These are phyloP conservation scores for Alternaria consortialis DNA, from an alignment of 2,329 filamentous ascomycete species.

Conservation along the genomic window DNA sequence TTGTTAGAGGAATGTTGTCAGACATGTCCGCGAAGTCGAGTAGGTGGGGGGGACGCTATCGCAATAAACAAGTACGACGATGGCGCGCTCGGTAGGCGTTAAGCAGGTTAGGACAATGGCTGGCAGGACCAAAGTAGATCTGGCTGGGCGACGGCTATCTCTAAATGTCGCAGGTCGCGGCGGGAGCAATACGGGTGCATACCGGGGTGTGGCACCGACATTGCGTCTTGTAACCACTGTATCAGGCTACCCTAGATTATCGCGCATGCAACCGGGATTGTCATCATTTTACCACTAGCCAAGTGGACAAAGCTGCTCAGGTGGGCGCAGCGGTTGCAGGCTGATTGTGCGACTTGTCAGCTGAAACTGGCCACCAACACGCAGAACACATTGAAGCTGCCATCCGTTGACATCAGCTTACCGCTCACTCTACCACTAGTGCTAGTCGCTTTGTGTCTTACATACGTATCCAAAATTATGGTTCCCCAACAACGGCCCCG, in stretches of 20 bases:
- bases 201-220: constrained; percentile 20
- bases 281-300: constrained; percentile 16
- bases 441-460: not conserved
- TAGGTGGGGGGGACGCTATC: constrained; percentile 4
- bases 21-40: constrained; percentile 27
- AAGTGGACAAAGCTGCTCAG: constrained; percentile 5
- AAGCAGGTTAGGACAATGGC: constrained; percentile 8
- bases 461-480: not conserved
- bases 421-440: not conserved
- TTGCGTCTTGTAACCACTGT: constrained; percentile 35
- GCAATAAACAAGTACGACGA: constrained; percentile 1
- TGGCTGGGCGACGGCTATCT: constrained; percentile 25
- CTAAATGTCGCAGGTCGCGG: constrained; percentile 23
- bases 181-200: constrained; percentile 19
- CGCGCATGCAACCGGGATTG: constrained; percentile 11
- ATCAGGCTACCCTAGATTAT: constrained; percentile 29
- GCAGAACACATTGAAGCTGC: not conserved
- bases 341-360: not conserved
- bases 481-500: not conserved
- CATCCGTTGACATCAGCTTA: not conserved
- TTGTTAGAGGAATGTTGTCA: constrained; percentile 27
- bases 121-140: constrained; percentile 16
- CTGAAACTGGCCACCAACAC: constrained; percentile 1
- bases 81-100: not conserved
- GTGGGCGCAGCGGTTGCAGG: constrained; percentile 2